phyloP scores from a whole-genome alignment of 495 filamentous ascomycete genomes.

The Tuber microsphaerosporum region DNA sequence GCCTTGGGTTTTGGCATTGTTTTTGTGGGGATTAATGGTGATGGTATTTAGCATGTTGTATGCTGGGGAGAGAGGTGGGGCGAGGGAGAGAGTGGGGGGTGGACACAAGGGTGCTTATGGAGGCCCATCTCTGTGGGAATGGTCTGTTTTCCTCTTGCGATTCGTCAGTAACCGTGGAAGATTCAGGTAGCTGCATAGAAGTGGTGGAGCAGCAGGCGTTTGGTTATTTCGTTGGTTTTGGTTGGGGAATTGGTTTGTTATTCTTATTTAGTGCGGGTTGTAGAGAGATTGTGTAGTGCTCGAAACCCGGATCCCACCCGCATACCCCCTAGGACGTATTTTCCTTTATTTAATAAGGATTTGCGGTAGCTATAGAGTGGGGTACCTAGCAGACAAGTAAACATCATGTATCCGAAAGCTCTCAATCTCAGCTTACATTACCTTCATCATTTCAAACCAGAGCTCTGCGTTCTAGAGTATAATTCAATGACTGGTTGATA shows the following conservation, averaged over 20 bases:
- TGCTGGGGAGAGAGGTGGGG: not conserved
- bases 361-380: not conserved
- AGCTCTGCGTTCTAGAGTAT: too few species aligned
- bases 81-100: not conserved
- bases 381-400: not conserved
- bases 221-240: slow-evolving; percentile 5
- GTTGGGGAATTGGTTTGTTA: slow-evolving; percentile 8
- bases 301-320: not conserved
- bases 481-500: too few species aligned
- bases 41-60: not conserved
- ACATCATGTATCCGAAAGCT: too few species aligned
- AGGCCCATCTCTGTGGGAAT: not conserved
- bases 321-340: not conserved
- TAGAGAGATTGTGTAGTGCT: not conserved
- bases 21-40: not conserved
- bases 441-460: too few species aligned
- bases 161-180: not conserved
- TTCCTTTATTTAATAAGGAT: not conserved
- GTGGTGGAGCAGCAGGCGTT: not conserved
- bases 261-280: not conserved
- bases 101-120: not conserved
- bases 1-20: not conserved
- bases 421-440: too few species aligned
- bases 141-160: not conserved
- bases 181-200: not conserved